These are phyloP conservation scores for Euphorbia neoarborescens DNA, from an alignment of 441 rosid species.

Conservation along the genomic window DNA sequence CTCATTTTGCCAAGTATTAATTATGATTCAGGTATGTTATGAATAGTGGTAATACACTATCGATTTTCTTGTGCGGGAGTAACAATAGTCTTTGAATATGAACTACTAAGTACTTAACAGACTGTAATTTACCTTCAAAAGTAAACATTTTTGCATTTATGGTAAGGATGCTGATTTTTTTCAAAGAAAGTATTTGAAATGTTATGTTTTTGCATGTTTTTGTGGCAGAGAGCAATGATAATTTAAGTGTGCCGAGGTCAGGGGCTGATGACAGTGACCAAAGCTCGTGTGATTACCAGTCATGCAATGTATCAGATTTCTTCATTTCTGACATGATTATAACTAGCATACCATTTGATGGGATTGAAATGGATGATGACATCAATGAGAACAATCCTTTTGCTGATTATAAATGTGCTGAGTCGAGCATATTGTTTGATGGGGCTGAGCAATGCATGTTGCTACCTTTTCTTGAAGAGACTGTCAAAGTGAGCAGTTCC, in stretches of 20 bases:
- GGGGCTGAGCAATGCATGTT: slow-evolving; percentile 62
- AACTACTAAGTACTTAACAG: neutral
- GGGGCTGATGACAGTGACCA: slow-evolving; percentile 43
- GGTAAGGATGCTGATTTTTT: neutral
- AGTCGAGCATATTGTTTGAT: slow-evolving; percentile 48
- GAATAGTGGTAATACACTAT: neutral
- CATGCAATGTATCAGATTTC: slow-evolving; percentile 72
- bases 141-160: neutral
- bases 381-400: slow-evolving; percentile 39
- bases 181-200: neutral
- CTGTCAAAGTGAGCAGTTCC: slow-evolving; percentile 37
- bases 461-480: slow-evolving; percentile 69
- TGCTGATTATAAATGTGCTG: slow-evolving; percentile 56
- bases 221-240: slow-evolving; percentile 32
- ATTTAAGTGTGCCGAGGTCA: slow-evolving; percentile 36
- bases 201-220: slow-evolving; percentile 11
- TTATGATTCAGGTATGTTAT: slow-evolving; percentile 33
- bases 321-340: slow-evolving; percentile 70
- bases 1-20: slow-evolving; percentile 26
- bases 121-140: neutral
- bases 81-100: neutral
- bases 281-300: slow-evolving; percentile 46
- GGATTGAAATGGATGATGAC: slow-evolving; percentile 39
- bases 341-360: slow-evolving; percentile 62
- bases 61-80: neutral